These are phyloP conservation scores for Wickerhamomyces hampshirensis DNA, from an alignment of 805 yeast species.

Conservation along the genomic window DNA sequence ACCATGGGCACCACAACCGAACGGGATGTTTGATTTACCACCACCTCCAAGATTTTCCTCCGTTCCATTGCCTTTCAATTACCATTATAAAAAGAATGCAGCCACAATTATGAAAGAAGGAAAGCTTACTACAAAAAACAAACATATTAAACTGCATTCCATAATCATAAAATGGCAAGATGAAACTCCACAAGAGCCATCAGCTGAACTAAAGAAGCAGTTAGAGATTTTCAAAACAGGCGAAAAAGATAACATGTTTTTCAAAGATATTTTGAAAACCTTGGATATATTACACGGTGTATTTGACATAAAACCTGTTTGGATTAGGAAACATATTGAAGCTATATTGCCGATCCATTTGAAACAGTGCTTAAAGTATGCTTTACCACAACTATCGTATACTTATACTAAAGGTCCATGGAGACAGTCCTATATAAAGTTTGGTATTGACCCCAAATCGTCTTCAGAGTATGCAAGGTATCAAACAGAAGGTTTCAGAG, in stretches of 20 bases:
- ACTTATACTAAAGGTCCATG: slow-evolving; percentile 89
- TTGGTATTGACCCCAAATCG: slow-evolving; percentile 72
- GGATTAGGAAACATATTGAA: slow-evolving; percentile 74
- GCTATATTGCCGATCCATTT: slow-evolving; percentile 44
- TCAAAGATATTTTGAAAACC: slow-evolving; percentile 26
- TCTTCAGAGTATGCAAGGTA: slow-evolving; percentile 52
- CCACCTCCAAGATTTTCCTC: slow-evolving; percentile 87
- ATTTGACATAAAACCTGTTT: slow-evolving; percentile 72
- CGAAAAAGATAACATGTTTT: slow-evolving; percentile 23
- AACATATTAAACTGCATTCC: slow-evolving; percentile 47
- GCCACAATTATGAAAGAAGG: slow-evolving; percentile 42
- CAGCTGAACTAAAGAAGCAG: slow-evolving; percentile 44
- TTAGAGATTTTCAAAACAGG: slow-evolving; percentile 32
- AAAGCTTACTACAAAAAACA: slow-evolving; percentile 40
- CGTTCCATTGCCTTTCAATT: slow-evolving; percentile 70
- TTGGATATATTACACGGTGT: slow-evolving; percentile 30
- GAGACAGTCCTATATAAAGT: slow-evolving; percentile 78
- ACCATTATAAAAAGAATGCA: slow-evolving; percentile 73
- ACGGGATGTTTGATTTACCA: slow-evolving; percentile 48
- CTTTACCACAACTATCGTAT: slow-evolving; percentile 81
- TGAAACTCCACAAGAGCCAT: slow-evolving; percentile 44
- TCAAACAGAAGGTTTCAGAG: slow-evolving; percentile 79
- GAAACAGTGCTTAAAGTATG: slow-evolving; percentile 53
- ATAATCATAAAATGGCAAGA: slow-evolving; percentile 47
- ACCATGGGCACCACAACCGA: slow-evolving; percentile 28